Conservation (phyloP, 495 filamentous ascomycete species). For the Melanomma pulvis-pyrius region DNA sequence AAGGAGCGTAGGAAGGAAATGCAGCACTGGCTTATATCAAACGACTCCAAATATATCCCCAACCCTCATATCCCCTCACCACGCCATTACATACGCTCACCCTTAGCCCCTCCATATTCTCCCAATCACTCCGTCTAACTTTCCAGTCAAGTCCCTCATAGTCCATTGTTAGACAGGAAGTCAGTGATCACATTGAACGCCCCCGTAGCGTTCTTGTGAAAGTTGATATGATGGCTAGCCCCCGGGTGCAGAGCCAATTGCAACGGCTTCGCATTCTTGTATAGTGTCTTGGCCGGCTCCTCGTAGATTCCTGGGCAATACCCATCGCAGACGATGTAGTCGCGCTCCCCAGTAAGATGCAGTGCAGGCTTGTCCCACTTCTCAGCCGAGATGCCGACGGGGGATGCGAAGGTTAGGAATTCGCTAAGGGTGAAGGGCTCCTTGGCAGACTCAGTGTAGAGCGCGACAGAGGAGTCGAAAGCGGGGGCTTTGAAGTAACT, state of each 20-base stretch:
- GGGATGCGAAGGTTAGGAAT: slow-evolving; percentile 31
- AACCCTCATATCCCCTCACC: no score
- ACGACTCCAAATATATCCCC: no score
- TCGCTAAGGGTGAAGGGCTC: slow-evolving; percentile 42
- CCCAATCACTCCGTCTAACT: no score
- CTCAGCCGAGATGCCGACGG: slow-evolving; percentile 4
- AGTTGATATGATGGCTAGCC: slow-evolving; percentile 35
- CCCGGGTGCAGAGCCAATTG: slow-evolving; percentile 29
- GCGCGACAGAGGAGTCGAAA: slow-evolving; percentile 37
- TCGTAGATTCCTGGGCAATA: slow-evolving; percentile 31
- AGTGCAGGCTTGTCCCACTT: slow-evolving; percentile 24
- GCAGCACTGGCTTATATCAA: no score
- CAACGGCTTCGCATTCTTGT: slow-evolving; percentile 38
- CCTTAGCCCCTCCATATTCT: no score
- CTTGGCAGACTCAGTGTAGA: slow-evolving; percentile 41
- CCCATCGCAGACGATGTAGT: slow-evolving; percentile 46
- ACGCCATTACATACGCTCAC: no score
- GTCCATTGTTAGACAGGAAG: slow-evolving; percentile 33
- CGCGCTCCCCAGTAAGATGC: slow-evolving; percentile 43
- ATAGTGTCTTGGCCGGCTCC: slow-evolving; percentile 14
- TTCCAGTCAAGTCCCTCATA: no score
- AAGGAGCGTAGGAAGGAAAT: no score
- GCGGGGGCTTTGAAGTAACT: slow-evolving; percentile 47
- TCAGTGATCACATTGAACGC: slow-evolving; percentile 43
- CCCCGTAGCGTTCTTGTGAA: slow-evolving; percentile 39